Percentiles rank a stretch among this genome's conserved stretches.
These are phyloP conservation scores for Ophiocordyceps camponoti-leonardi DNA, from an alignment of 2,329 filamentous ascomycete species.

Conservation along the genomic window DNA sequence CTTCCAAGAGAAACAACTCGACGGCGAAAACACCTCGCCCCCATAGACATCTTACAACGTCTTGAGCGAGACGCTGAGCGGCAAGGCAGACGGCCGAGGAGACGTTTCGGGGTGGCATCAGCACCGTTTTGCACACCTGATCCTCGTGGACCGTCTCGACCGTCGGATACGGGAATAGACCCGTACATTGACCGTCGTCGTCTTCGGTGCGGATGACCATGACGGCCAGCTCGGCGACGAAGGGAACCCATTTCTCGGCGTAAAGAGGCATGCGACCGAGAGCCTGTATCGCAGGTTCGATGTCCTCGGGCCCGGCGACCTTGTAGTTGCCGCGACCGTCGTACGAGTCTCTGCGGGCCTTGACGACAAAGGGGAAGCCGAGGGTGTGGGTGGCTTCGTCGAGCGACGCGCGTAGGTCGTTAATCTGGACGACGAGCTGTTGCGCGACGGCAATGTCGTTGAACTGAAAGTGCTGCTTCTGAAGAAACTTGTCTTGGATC, in stretches of 20 bases:
- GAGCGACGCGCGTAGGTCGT: constrained; percentile 40
- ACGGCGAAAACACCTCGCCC: constrained; percentile 92
- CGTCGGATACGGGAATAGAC: constrained; percentile 58
- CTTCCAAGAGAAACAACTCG: constrained; percentile 76
- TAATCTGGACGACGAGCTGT: constrained; percentile 43
- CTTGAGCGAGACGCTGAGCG: constrained; percentile 61
- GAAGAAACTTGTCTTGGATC: constrained; percentile 86
- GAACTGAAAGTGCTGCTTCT: constrained; percentile 63
- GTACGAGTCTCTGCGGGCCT: constrained; percentile 78
- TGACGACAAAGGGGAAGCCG: constrained; percentile 82
- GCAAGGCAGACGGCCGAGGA: constrained; percentile 38
- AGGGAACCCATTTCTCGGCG: constrained; percentile 78
- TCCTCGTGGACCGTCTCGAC: constrained; percentile 95
- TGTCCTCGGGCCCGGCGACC: constrained; percentile 24
- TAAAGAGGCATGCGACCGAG: constrained; percentile 61
- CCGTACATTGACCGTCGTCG: constrained; percentile 27
- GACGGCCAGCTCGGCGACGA: constrained; percentile 74
- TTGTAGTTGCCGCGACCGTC: constrained; percentile 63
- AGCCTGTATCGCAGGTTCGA: constrained; percentile 47
- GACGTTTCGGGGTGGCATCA: constrained; percentile 63
- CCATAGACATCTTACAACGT: constrained; percentile 63
- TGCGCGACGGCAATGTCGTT: constrained; percentile 56
- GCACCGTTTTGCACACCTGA: constrained; percentile 86
- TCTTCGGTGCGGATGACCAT: constrained; percentile 89
- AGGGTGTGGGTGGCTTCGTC: constrained; percentile 43